A percentile compares a stretch with the other conserved stretches of the same genome.
phyloP scores from a whole-genome alignment of 2,329 filamentous ascomycete species.

The Neofusicoccum sp. region DNA sequence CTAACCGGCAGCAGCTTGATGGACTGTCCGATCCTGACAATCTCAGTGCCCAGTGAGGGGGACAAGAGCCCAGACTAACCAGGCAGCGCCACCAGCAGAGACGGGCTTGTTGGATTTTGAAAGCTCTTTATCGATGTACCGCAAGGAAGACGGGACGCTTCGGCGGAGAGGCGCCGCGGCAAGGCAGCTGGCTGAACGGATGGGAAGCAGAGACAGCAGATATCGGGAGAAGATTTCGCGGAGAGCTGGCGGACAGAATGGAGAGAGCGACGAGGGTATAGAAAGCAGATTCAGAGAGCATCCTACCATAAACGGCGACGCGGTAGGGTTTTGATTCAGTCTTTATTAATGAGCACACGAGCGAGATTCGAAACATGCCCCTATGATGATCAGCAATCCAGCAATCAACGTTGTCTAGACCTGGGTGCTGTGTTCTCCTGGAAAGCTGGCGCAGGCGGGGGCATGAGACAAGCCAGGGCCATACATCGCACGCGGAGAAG shows the following conservation, averaged over 20 bases:
- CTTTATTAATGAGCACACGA: slow-evolving; percentile 5
- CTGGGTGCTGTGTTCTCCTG: neutral
- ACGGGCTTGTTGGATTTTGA: no score
- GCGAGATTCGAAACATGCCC: slow-evolving; percentile 13
- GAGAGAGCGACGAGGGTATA: no score
- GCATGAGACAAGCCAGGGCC: neutral
- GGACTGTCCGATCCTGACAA: neutral
- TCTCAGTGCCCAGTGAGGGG: neutral
- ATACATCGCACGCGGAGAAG: neutral
- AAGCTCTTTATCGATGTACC: no score
- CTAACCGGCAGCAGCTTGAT: neutral
- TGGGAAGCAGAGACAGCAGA: neutral
- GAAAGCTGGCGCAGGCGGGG: neutral
- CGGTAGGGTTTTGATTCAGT: neutral
- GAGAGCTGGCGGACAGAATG: neutral
- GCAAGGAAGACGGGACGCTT: no score
- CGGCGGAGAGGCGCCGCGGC: no score
- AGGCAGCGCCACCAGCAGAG: no score
- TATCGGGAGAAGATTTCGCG: neutral
- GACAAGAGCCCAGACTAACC: no score
- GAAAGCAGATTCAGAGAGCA: neutral
- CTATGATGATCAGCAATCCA: slow-evolving; percentile 14
- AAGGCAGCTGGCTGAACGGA: no score
- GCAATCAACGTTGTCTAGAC: neutral
- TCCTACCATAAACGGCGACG: neutral